Evolutionary conservation across 257 asterid species (phyloP), one percentile per base, ranked within the genome.

Genomic region (Lithospermum erythrorhizon): DNA sequence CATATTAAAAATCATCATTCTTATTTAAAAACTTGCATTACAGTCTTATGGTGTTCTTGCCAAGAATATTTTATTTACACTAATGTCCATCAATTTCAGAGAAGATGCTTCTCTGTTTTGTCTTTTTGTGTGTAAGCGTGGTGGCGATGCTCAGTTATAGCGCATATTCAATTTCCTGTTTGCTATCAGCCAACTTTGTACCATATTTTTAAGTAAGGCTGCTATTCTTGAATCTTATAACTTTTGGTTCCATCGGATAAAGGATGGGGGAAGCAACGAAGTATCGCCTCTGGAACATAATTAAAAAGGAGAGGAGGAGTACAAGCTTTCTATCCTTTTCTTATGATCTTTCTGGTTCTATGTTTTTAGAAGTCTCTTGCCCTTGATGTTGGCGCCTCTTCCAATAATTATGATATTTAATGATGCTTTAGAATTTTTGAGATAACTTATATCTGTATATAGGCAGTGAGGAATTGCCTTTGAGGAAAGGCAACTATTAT

Each of bases 371-470:
- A 27, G 32, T 41, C 49, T 41, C 49, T n/a, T n/a, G 17, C 49
- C 49, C 17, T 41, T 41, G 18, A 13, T 13, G 18, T 35, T 8
- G 15, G 3, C 47, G 14, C 14, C 47, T 11, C 47, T 35, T 35
- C 14, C 9, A n/a, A 35, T 11, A 9, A 9, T 35, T 41, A 41
- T 27, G 4, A 27, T 6, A 35, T 41, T 41, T 13, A 17, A 41
- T 41, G 49, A 2, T 23, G 66, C 9, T 41, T 18, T 58, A 6
- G 30, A 25, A n/a, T n/a, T 64, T 70, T 67, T 27, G 87, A 91
- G 99, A 72, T 89, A 64, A 84, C 91, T n/a, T 22, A 93, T 89
- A 70, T 93, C 99, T n/a, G 0, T 89, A 93, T 78, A 79, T 93
- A 62, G 95, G 86, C 21, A n/a, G n/a, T n/a, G 99, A 93, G 75